Conservation (phyloP, 805 yeast genomes). For the Candida endomychidarum region DNA sequence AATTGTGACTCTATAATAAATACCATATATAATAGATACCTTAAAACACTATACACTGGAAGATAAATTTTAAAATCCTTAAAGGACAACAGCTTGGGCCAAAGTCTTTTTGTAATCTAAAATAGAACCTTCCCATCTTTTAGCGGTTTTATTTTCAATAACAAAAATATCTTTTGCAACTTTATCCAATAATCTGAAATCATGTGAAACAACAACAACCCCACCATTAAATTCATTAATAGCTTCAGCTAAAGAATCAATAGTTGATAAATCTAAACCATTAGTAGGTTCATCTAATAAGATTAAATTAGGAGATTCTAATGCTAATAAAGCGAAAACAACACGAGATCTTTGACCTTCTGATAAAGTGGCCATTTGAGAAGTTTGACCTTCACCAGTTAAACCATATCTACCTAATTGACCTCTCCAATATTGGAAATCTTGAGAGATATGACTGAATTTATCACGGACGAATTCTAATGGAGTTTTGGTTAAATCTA, state of each 20-base stretch:
- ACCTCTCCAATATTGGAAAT: conserved; percentile 97
- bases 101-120: conserved; percentile 90
- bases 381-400: conserved; percentile 98
- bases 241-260: conserved; percentile 96
- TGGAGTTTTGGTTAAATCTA: conserved; percentile 92
- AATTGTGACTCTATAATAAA: conserved; percentile 4
- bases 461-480: conserved; percentile 96
- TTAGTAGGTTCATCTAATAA: conserved; percentile 99
- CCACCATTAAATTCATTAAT: conserved; percentile 95
- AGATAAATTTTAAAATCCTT: conserved; percentile 12
- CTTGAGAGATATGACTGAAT: conserved; percentile 87
- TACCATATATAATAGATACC: conserved; percentile 3
- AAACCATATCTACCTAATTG: conserved; percentile 98
- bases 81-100: conserved; percentile 84
- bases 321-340: conserved; percentile 92
- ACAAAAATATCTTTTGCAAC: conserved; percentile 97
- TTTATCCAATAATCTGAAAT: conserved; percentile 95
- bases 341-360: conserved; percentile 99
- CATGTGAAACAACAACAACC: conserved; percentile 98
- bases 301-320: conserved; percentile 92
- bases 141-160: conserved; percentile 92
- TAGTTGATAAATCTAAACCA: conserved; percentile 97
- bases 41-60: conserved; percentile 3
- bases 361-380: conserved; percentile 96
- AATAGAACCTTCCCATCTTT: conserved; percentile 94